Percentiles rank a stretch among this genome's conserved stretches.
phyloP scores from a whole-genome alignment of 2,329 filamentous ascomycete genomes.

The Moelleriella libera region DNA sequence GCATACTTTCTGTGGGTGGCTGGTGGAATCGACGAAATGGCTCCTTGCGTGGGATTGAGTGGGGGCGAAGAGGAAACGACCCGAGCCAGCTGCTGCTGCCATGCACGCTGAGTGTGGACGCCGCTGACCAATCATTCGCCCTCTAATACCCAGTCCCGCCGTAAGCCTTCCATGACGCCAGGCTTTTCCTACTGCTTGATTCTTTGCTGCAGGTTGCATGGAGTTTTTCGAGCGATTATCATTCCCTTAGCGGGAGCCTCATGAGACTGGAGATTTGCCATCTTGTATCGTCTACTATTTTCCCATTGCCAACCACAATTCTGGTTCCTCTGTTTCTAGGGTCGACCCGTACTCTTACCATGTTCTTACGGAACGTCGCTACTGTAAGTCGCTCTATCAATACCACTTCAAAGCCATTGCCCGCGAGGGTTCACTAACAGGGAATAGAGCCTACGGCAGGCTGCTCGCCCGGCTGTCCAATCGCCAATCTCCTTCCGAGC shows the following conservation, averaged over 20 bases:
- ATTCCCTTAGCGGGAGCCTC: no score
- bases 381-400: constrained; percentile 7
- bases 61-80: no score
- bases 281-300: background rate
- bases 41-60: background rate
- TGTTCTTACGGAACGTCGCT: constrained; percentile 12
- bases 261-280: no score
- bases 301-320: background rate
- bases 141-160: no score
- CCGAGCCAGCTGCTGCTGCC: no score
- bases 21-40: background rate
- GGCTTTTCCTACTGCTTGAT: no score
- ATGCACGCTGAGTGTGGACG: no score
- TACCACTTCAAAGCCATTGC: background rate
- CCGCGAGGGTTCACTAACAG: background rate
- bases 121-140: no score
- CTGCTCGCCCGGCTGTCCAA: constrained; percentile 17
- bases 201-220: no score
- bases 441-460: constrained; percentile 23
- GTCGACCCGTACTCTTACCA: constrained; percentile 1
- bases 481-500: constrained; percentile 8
- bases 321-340: background rate
- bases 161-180: no score
- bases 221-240: no score
- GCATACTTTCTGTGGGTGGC: background rate